Base-by-base conservation (phyloP, 371 early-diverging fungal genomes). In the Mucor sp. region DNA sequence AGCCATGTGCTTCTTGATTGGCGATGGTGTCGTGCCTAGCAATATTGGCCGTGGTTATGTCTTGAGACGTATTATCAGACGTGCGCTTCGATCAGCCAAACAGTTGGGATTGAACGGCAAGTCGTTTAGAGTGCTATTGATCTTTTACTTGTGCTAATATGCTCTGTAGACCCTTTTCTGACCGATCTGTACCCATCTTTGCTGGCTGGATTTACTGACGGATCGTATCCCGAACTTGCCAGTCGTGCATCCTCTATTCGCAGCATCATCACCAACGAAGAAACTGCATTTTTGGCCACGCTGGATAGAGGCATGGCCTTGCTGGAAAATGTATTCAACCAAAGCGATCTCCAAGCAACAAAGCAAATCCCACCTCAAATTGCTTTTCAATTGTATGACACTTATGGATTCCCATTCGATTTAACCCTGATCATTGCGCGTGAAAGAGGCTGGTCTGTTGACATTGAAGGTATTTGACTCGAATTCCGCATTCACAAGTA, bases 1-100 rank as follows among this genome's bases (percentile, higher is more conserved):
- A 19, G 84, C 92, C 41, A 87, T 88, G 82, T 83, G 87, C 27
- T 92, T 92, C 30, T 71, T 92, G 60, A 89, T 93, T 33, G 80
- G 87, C 7, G 93, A 93, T 57, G 94, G 94, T 27, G 91, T 92
- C 6, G 83, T 86, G n/a, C 94, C 94, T 57, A 88, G 88, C 60
- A 91, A 89, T 68, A 80, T 87, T 4, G 91, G 92, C 6, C 84
- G 94, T 56, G 94, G 93, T 0, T 93, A 93, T 74, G 91, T 93
- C 0, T 76, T 93, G 57, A 84, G 94, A 62, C 83, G 92, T 43
- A 91, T 93, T 43, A 89, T 93, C 43, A 85, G 94, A 28, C 84
- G 94, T 30, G 93, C 91, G 0, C 77, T 89, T 47, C 81, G 93
- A 12, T 89, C 91, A 4, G 93, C 90, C 4, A 81, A 84, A 25